phyloP scores from a whole-genome alignment of 257 asterid genomes.

The Oldenlandia corymbosa region DNA sequence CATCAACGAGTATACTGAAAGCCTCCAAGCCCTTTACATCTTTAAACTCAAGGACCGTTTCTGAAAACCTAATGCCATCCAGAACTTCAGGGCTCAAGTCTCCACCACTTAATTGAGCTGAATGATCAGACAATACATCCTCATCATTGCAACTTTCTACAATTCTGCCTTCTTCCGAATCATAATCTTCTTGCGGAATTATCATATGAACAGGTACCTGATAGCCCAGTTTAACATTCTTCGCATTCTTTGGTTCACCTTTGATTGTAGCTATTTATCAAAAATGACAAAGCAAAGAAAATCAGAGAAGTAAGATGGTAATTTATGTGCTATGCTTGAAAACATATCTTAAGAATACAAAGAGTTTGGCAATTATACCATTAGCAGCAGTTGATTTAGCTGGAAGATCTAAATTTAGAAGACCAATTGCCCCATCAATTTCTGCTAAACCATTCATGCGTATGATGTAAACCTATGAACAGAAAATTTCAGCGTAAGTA shows the following conservation, averaged over 20 bases:
- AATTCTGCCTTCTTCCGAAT: constrained; percentile 13
- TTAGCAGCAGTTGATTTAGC: constrained; percentile 23
- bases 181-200: too few species aligned
- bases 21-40: constrained; percentile 37
- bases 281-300: not conserved
- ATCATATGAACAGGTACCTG: constrained; percentile 13
- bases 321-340: too few species aligned
- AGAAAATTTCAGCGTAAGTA: not conserved
- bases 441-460: constrained; percentile 38
- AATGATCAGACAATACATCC: constrained; percentile 14
- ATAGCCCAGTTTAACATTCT: constrained; percentile 11
- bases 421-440: constrained; percentile 39
- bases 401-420: constrained; percentile 30
- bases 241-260: constrained; percentile 3
- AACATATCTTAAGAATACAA: too few species aligned
- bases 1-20: constrained; percentile 47
- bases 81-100: constrained; percentile 23
- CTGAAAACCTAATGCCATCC: constrained; percentile 27
- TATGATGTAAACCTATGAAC: constrained; percentile 48
- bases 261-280: not conserved
- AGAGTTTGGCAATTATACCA: constrained; percentile 11
- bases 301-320: too few species aligned
- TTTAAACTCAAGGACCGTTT: constrained; percentile 23
- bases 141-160: constrained; percentile 10
- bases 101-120: constrained; percentile 8